These are phyloP conservation scores for Corymbia calophylla DNA, from an alignment of 441 rosid species.

Conservation along the genomic window DNA sequence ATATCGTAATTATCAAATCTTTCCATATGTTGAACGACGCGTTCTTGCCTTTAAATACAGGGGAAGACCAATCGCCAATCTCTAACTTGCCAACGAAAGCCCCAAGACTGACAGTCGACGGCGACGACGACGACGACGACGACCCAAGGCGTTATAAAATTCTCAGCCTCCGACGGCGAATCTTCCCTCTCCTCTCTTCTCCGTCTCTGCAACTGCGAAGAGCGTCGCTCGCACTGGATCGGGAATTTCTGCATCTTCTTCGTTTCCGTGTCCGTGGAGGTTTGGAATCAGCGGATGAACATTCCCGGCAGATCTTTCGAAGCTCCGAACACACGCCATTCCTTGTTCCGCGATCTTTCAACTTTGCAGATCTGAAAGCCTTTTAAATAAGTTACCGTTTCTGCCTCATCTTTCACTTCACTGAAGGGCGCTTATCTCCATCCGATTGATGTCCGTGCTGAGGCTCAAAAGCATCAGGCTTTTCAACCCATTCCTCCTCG, in stretches of 20 bases:
- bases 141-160: too few species aligned
- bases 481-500: not conserved
- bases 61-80: not conserved
- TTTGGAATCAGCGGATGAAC: not conserved
- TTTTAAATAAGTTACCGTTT: not conserved
- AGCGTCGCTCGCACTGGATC: rapidly evolving
- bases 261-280: not conserved
- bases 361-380: not conserved
- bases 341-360: not conserved
- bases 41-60: rapidly evolving
- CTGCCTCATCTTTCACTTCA: not conserved
- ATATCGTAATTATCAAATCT: too few species aligned
- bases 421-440: not conserved
- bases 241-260: rapidly evolving
- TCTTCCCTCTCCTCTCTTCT: not conserved
- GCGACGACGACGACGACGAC: not conserved
- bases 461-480: not conserved
- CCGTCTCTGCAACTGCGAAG: not conserved
- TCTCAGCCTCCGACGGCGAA: not conserved
- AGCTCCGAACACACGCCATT: not conserved
- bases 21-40: not conserved
- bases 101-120: rapidly evolving
- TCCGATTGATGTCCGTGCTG: not conserved
- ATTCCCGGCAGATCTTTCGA: not conserved
- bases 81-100: not conserved